Percentiles rank a stretch among this genome's conserved stretches.
These are phyloP conservation scores for Termitomyces sp. DNA, from an alignment of 768 basidiomycete genomes.

Conservation along the genomic window DNA sequence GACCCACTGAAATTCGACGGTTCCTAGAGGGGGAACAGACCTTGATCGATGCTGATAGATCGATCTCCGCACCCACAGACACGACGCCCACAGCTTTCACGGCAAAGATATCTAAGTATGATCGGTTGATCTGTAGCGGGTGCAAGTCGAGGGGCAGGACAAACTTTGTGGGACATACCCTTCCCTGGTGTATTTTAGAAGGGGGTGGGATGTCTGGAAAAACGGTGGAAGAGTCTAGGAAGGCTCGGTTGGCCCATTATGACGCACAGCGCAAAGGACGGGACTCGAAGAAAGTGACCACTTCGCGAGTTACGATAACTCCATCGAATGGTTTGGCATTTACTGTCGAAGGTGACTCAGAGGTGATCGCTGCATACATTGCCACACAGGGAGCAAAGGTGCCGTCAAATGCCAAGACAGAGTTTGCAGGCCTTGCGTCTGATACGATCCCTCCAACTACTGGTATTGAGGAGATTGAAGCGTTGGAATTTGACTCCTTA, in stretches of 20 bases:
- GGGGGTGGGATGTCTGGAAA: neutral
- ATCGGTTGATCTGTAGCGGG: neutral
- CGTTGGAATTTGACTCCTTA: no score
- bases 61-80: neutral
- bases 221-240: no score
- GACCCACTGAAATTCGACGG: neutral
- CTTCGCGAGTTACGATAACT: neutral
- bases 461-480: no score
- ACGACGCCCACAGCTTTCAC: neutral
- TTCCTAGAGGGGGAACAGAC: neutral
- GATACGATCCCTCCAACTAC: no score
- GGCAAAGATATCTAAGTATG: neutral
- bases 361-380: neutral
- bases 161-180: neutral
- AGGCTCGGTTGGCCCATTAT: no score
- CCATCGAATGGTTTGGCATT: neutral
- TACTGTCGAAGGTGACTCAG: neutral
- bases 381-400: neutral
- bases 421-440: neutral
- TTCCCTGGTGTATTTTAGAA: neutral
- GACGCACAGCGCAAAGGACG: no score
- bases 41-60: neutral
- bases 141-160: neutral
- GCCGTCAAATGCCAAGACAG: neutral
- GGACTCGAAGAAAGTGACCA: no score